phyloP scores from a whole-genome alignment of 768 basidiomycete species.

The Lepiota brunneoincarnata region DNA sequence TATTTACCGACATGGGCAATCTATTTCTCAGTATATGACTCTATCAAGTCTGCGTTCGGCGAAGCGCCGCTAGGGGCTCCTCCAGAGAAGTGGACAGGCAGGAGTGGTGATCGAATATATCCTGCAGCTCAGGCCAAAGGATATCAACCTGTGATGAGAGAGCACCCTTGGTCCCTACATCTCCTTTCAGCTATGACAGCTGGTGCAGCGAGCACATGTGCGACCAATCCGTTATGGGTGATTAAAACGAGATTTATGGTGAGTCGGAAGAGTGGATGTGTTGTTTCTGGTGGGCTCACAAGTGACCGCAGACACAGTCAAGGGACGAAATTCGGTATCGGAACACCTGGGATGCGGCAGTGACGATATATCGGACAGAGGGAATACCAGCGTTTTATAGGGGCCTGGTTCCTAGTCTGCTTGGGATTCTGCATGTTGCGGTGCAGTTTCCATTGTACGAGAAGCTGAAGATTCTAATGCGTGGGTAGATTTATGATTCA shows the following conservation, averaged over 20 bases:
- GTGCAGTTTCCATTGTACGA: conserved; percentile 99
- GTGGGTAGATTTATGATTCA: conserved; percentile 47
- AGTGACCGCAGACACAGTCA: conserved; percentile 71
- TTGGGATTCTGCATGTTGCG: conserved; percentile 93
- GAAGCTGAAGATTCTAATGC: conserved; percentile 79
- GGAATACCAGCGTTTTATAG: conserved; percentile 90
- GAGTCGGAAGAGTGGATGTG: conserved; percentile 11
- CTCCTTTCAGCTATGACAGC: conserved; percentile 95
- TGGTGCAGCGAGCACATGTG: conserved; percentile 88
- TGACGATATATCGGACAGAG: conserved; percentile 88
- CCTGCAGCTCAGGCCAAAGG: conserved; percentile 85
- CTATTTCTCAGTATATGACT: conserved; percentile 97
- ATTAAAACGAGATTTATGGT: conserved; percentile 99
- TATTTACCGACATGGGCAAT: conserved; percentile 99
- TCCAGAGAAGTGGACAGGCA: conserved; percentile 10
- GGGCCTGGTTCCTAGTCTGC: conserved; percentile 86
- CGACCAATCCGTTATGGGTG: conserved; percentile 97
- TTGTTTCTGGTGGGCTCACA: conserved; percentile 8
- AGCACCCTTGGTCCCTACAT: conserved; percentile 85
- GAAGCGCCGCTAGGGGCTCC: conserved; percentile 48
- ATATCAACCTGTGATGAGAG: conserved; percentile 76
- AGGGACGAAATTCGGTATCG: conserved; percentile 75
- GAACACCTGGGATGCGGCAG: conserved; percentile 87
- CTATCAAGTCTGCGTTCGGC: conserved; percentile 84
- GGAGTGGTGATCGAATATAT: conserved; percentile 52